Evolutionary conservation across 371 early-diverging fungal genomes (phyloP), one percentile per base, ranked within the genome.

Genomic region (Mucor mucedo): DNA sequence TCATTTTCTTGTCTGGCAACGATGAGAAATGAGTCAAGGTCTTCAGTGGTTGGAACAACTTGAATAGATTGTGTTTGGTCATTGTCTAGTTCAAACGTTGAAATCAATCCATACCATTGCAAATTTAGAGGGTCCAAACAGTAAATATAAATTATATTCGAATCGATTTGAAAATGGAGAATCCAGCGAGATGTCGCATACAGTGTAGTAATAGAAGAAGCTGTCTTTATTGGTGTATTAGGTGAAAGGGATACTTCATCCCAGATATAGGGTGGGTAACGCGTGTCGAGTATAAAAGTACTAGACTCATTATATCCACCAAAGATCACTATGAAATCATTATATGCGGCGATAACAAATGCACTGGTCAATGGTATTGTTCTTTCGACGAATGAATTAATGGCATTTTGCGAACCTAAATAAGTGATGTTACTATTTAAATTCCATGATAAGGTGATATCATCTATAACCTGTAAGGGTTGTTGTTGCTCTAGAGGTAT

Each of bases 161-260:
- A 6, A 9, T 55, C 40, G 8, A 33, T 41, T 5, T 61, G 41
- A 44, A 66, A 56, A 60, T 52, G 42, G 27, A 66, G 14, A 5
- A 61, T 45, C 66, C 66, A 66, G 6, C 66, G 55, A 16, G 66
- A 66, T 14, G 66, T 66, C 2, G 57, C 41, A 28, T 59, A 45
- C 14, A 66, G 39, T 33, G 27, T 16, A 27, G 52, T 16, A 5
- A 27, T 14, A 28, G 32, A 38, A 4, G 30, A 14, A 4, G 41
- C 10, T 30, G 64, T 32, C 41, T 21, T 21, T 21, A 21, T 21
- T 21, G 60, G 27, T 10, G 55, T 29, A 11, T 4, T n/a, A 2
- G 50, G 32, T 16, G 35, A 2, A 8, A 21, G 32, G 10, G 66
- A 11, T 16, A 55, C 7, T 55, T 55, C 47, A 55, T 48, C 35